Percentiles rank a stretch among this genome's conserved stretches.
Conservation (phyloP, 306 rosid species). For the Dryas drummondii region DNA sequence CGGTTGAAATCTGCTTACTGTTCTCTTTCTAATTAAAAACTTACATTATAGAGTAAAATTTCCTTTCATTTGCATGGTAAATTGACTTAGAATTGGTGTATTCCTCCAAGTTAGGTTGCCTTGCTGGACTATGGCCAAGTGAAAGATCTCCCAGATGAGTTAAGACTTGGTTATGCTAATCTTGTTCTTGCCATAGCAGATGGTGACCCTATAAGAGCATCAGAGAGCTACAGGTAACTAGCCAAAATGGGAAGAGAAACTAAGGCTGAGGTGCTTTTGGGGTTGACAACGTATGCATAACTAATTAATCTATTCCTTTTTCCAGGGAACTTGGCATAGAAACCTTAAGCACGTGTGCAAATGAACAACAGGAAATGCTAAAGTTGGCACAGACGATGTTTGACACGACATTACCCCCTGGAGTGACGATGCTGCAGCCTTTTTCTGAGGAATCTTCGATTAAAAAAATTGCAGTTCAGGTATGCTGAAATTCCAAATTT, state of each 20-base stretch:
- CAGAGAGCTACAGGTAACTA: slow-evolving; percentile 77
- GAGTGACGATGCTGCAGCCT: slow-evolving; percentile 84
- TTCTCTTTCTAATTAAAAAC: slow-evolving; percentile 3
- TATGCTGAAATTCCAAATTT: slow-evolving; percentile 22
- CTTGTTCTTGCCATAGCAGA: slow-evolving; percentile 90
- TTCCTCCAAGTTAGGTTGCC: slow-evolving; percentile 64
- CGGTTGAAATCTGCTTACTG: background rate
- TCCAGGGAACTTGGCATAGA: slow-evolving; percentile 85
- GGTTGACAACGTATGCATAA: slow-evolving; percentile 9
- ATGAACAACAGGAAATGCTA: slow-evolving; percentile 70
- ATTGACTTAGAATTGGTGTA: background rate
- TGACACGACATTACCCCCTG: slow-evolving; percentile 94
- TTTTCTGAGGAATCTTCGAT: slow-evolving; percentile 90
- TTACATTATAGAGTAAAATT: background rate
- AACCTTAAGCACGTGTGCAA: slow-evolving; percentile 66
- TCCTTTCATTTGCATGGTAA: background rate
- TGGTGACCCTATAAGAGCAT: slow-evolving; percentile 58
- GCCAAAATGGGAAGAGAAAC: slow-evolving; percentile 17
- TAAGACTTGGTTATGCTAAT: slow-evolving; percentile 93
- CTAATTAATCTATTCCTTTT: slow-evolving; percentile 22
- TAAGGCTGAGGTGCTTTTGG: background rate
- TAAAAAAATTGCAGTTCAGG: slow-evolving; percentile 81
- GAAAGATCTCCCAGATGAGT: slow-evolving; percentile 88
- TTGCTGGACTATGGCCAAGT: slow-evolving; percentile 97
- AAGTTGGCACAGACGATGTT: slow-evolving; percentile 82